Percentiles rank a stretch among this genome's conserved stretches.
These are phyloP conservation scores for Rosa rugosa DNA, from an alignment of 306 rosid genomes.

Conservation along the genomic window DNA sequence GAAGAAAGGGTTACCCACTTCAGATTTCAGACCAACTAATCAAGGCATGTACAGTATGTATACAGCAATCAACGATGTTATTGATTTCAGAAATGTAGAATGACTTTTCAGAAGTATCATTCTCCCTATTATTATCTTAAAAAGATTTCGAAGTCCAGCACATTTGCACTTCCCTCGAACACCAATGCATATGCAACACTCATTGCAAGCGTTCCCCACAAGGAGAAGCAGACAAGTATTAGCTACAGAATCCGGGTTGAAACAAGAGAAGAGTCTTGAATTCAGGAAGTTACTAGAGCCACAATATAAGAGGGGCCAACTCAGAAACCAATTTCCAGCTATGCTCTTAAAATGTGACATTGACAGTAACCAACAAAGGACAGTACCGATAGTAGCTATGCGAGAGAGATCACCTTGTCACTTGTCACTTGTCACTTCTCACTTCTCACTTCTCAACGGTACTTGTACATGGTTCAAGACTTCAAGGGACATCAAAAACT, in stretches of 20 bases:
- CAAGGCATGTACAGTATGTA: background rate
- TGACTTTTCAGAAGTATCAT: background rate
- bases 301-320: conserved; percentile 1
- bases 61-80: background rate
- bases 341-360: background rate
- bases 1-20: background rate
- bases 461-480: background rate
- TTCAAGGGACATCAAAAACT: background rate
- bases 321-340: conserved; percentile 6
- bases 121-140: background rate
- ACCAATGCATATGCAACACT: background rate
- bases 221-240: background rate
- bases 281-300: conserved; percentile 6
- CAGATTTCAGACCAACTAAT: background rate
- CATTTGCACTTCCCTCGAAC: background rate
- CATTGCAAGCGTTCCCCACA: conserved; percentile 8
- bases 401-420: background rate
- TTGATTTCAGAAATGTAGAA: background rate
- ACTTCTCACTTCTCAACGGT: background rate
- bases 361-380: background rate
- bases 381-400: background rate
- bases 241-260: background rate
- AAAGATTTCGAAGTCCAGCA: background rate
- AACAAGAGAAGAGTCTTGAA: background rate
- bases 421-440: too few species aligned